phyloP scores from a whole-genome alignment of 495 filamentous ascomycete species.

The Hypoxylon lenormandii region DNA sequence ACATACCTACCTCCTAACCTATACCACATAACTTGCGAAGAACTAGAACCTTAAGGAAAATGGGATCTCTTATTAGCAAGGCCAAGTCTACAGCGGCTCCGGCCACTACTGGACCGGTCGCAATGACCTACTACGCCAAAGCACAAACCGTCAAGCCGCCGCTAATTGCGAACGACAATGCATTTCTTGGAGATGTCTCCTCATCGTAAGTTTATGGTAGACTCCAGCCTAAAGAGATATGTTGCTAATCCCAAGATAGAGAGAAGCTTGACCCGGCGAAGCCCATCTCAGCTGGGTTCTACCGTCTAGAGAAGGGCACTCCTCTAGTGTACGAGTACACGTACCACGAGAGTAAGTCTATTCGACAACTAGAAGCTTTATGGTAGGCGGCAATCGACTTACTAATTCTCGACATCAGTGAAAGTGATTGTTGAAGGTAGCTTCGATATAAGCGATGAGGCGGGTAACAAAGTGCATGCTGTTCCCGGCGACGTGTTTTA shows the following conservation, averaged over 20 bases:
- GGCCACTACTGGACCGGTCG: conserved; percentile 36
- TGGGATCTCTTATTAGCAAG: conserved; percentile 57
- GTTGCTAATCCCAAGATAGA: conserved; percentile 48
- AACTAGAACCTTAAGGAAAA: conserved; percentile 19
- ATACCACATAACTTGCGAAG: not conserved
- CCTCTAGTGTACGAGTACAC: conserved; percentile 79
- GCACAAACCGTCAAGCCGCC: conserved; percentile 76
- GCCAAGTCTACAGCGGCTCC: conserved; percentile 40
- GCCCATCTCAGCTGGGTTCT: conserved; percentile 77
- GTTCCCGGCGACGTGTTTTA: conserved; percentile 79
- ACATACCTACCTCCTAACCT: too few species aligned
- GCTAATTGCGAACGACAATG: conserved; percentile 79
- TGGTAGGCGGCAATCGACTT: not conserved
- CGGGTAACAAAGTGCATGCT: conserved; percentile 75
- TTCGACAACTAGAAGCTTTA: conserved; percentile 43
- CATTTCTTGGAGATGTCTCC: conserved; percentile 74
- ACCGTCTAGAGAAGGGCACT: conserved; percentile 78
- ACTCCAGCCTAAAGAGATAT: conserved; percentile 5
- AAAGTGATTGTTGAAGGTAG: conserved; percentile 84
- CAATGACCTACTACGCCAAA: conserved; percentile 67
- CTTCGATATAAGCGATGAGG: conserved; percentile 77
- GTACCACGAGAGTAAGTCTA: conserved; percentile 72
- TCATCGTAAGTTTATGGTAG: conserved; percentile 60
- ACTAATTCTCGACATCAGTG: conserved; percentile 24
- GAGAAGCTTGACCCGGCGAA: conserved; percentile 69